Conservation (phyloP, 192 early-diverging fungal genomes). For the Coemansia sp. region DNA sequence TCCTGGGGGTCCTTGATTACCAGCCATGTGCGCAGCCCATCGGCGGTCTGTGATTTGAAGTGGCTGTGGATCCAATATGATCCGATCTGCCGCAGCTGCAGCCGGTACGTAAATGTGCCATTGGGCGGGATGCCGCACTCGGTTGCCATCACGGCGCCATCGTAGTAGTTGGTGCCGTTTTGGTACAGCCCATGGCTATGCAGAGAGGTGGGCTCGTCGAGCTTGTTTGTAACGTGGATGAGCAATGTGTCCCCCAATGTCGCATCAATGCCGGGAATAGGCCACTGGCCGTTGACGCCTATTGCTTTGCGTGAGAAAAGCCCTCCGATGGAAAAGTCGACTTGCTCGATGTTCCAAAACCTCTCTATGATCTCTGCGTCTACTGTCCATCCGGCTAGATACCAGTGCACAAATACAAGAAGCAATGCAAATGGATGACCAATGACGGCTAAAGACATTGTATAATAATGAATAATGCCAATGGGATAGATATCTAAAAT, state of each 20-base stretch:
- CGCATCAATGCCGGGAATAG: constrained; percentile 49
- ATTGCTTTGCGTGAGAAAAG: constrained; percentile 60
- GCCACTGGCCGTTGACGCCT: constrained; percentile 64
- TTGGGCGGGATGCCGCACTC: constrained; percentile 71
- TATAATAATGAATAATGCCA: not conserved
- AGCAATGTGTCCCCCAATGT: constrained; percentile 31
- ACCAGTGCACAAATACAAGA: not conserved
- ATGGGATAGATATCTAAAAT: not conserved
- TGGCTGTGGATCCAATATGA: constrained; percentile 85
- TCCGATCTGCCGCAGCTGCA: constrained; percentile 63
- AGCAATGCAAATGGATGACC: not conserved
- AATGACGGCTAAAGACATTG: not conserved
- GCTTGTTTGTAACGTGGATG: constrained; percentile 53
- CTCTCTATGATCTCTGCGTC: constrained; percentile 49
- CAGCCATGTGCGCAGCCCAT: constrained; percentile 69
- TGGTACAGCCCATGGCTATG: constrained; percentile 78
- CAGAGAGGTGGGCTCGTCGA: constrained; percentile 60
- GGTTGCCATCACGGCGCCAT: constrained; percentile 65
- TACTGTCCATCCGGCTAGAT: not conserved
- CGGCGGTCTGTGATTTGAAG: constrained; percentile 66
- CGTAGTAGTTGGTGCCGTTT: constrained; percentile 66
- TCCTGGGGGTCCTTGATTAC: constrained; percentile 57
- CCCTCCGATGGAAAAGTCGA: constrained; percentile 57
- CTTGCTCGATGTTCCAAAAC: constrained; percentile 62
- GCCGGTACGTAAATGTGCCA: constrained; percentile 64